Conservation (phyloP, 2,329 filamentous ascomycete genomes). For the Cytospora paraplurivora region DNA sequence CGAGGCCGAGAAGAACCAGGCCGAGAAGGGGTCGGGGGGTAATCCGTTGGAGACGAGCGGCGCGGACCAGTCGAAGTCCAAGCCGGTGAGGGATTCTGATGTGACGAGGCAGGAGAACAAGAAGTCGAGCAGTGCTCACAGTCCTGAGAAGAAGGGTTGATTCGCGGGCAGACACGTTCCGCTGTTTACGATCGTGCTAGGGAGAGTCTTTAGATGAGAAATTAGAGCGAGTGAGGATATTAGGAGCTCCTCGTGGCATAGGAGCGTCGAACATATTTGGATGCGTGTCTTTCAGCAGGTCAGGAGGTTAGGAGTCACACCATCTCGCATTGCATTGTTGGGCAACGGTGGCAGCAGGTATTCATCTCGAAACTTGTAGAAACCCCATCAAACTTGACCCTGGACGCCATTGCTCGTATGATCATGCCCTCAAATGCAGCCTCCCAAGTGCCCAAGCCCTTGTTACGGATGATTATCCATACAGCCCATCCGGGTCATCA, state of each 20-base stretch:
- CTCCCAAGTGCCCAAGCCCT: neutral
- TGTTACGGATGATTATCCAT: slow-evolving; percentile 38
- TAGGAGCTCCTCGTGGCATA: neutral
- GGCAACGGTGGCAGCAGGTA: neutral
- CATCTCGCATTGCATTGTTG: neutral
- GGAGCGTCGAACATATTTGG: neutral
- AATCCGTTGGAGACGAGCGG: slow-evolving; percentile 47
- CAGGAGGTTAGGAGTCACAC: neutral
- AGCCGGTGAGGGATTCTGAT: slow-evolving; percentile 41
- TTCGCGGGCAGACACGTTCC: slow-evolving; percentile 11
- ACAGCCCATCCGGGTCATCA: slow-evolving; percentile 55
- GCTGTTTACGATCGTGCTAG: neutral
- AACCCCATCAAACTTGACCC: neutral
- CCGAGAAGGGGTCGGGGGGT: slow-evolving; percentile 40
- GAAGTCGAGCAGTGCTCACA: slow-evolving; percentile 39
- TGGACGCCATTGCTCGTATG: slow-evolving; percentile 19
- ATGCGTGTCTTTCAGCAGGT: neutral
- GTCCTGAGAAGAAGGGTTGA: slow-evolving; percentile 40
- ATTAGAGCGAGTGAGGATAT: neutral
- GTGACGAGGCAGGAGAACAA: slow-evolving; percentile 38
- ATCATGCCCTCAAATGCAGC: neutral
- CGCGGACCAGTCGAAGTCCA: slow-evolving; percentile 48
- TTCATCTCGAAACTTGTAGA: slow-evolving; percentile 1
- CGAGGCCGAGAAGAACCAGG: slow-evolving; percentile 55
- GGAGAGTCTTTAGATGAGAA: neutral